phyloP scores from a whole-genome alignment of 176 grass and related monocot genomes.

The Lolium rigidum region DNA sequence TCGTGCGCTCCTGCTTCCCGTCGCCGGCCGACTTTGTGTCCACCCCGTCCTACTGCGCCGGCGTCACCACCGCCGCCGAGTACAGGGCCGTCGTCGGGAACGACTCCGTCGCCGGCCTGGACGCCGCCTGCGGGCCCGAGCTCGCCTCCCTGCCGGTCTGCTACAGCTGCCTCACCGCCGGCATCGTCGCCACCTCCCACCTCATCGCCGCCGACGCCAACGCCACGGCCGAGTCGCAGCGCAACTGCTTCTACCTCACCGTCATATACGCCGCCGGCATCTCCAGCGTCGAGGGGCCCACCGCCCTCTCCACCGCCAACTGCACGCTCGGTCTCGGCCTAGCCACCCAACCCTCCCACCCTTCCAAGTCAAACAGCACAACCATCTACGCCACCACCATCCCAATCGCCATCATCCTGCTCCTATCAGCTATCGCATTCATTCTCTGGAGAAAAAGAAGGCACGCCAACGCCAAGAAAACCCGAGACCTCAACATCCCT shows the following conservation, averaged over 20 bases:
- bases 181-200: constrained; percentile 41
- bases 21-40: constrained; percentile 34
- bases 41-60: constrained; percentile 64
- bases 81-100: constrained; percentile 47
- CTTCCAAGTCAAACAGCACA: constrained; percentile 30
- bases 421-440: constrained; percentile 41
- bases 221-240: constrained; percentile 15
- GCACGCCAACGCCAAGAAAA: constrained; percentile 36
- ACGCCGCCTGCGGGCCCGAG: constrained; percentile 60
- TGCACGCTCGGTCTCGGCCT: constrained; percentile 71
- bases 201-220: constrained; percentile 61
- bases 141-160: constrained; percentile 39
- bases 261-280: constrained; percentile 75
- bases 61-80: constrained; percentile 48
- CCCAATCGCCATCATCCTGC: constrained; percentile 55
- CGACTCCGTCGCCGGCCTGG: constrained; percentile 39
- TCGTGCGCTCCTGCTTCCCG: constrained; percentile 61
- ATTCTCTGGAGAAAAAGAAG: constrained; percentile 48
- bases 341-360: neutral
- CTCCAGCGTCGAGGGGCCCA: constrained; percentile 55
- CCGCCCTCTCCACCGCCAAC: constrained; percentile 50
- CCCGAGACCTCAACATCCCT: constrained; percentile 35
- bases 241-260: constrained; percentile 72
- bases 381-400: constrained; percentile 55
- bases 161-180: constrained; percentile 47